Conservation (phyloP, 169 alveolate genomes). For the Theileria parva region DNA sequence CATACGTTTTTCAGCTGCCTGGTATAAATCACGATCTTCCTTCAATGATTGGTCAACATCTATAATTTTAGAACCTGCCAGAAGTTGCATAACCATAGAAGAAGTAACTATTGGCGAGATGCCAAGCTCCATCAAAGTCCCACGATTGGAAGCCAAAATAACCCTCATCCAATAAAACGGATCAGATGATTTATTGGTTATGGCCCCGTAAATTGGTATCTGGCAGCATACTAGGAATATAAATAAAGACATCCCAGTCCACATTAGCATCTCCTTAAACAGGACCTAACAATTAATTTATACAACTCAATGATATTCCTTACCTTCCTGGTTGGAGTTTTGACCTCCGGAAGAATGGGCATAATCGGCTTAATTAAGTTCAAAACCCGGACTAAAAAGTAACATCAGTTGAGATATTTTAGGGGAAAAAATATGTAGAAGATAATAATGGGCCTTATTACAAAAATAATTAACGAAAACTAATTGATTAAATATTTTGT, state of each 20-base stretch:
- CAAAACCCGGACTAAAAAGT: constrained; percentile 85
- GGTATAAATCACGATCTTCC: constrained; percentile 97
- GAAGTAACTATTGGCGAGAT: constrained; percentile 98
- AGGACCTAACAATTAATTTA: constrained; percentile 74
- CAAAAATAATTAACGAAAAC: not conserved
- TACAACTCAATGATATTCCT: not conserved
- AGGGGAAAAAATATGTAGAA: not conserved
- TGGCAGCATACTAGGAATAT: constrained; percentile 97
- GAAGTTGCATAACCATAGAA: constrained; percentile 99
- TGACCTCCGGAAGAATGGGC: constrained; percentile 97
- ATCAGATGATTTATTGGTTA: constrained; percentile 92
- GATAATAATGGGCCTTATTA: not conserved
- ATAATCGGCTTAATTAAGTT: constrained; percentile 94
- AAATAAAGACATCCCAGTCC: constrained; percentile 96
- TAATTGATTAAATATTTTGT: not conserved
- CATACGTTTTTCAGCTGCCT: constrained; percentile 90
- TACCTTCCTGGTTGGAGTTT: constrained; percentile 93
- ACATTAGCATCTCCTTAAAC: constrained; percentile 94
- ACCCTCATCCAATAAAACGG: constrained; percentile 99
- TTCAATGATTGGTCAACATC: constrained; percentile 97
- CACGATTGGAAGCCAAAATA: constrained; percentile 98
- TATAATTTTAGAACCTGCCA: constrained; percentile 98
- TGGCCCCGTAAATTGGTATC: constrained; percentile 98
- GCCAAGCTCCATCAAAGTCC: constrained; percentile 99
- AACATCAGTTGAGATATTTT: not conserved